Percentiles rank a stretch among this genome's conserved stretches.
These are phyloP conservation scores for Domatiomyces catenatus DNA, from an alignment of 2,329 filamentous ascomycete genomes.

Conservation along the genomic window DNA sequence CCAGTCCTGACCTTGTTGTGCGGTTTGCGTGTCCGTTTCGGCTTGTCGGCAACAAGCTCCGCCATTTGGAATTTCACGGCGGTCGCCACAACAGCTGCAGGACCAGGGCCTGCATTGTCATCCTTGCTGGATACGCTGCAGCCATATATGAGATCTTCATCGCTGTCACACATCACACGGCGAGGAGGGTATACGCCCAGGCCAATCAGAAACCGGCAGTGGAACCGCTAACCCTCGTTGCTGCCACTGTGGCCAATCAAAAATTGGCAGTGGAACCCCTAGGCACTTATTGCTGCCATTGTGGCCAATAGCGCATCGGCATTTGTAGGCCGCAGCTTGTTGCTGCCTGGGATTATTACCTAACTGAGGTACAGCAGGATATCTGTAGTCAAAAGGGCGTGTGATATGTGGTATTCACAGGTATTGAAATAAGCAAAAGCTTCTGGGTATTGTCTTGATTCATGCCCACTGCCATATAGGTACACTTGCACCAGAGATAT, in stretches of 20 bases:
- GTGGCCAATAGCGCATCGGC: neutral
- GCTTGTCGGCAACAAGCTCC: constrained; percentile 2
- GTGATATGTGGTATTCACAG: neutral
- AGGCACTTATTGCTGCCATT: neutral
- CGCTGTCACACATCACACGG: neutral
- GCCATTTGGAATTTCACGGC: neutral
- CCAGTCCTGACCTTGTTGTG: constrained; percentile 16
- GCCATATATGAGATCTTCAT: neutral
- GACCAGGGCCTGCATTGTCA: neutral
- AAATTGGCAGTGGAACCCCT: neutral
- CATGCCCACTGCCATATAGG: neutral
- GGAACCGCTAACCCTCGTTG: neutral
- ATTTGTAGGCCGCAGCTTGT: neutral
- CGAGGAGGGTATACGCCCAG: neutral
- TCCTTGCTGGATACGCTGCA: neutral
- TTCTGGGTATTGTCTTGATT: neutral
- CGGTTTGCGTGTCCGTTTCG: constrained; percentile 12
- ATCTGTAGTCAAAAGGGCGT: neutral
- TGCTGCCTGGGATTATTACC: neutral
- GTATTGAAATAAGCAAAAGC: neutral
- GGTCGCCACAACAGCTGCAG: neutral
- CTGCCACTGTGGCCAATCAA: no score
- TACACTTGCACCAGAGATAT: neutral
- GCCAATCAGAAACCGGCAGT: neutral
- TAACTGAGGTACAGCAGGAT: neutral